Evolutionary conservation across 441 rosid genomes (phyloP), one percentile per base, ranked within the genome.

Genomic region (Eutrema salsugineum): DNA sequence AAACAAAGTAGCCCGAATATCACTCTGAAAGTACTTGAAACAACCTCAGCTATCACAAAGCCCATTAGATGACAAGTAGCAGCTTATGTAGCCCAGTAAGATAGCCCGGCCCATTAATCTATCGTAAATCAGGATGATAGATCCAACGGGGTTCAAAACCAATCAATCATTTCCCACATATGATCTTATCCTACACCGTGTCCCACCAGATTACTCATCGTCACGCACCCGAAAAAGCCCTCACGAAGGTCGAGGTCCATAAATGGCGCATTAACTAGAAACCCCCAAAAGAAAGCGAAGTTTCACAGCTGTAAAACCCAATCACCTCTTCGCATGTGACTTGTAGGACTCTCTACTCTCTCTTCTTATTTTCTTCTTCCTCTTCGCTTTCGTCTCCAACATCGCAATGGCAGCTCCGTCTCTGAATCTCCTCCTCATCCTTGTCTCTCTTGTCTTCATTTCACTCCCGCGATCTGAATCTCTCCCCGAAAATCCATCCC

Each of bases 381-480:
- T 27, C 33, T 16, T 28, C 42, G 15, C 63, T 55, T 14, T 35
- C 22, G 15, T 27, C 70, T 50, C 43, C 38, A 22, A 24, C 65
- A 39, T 53, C 68, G 6, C 77, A 46, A 83, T 88, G 89, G 84
- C 87, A 44, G 22, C 68, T 61, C 15, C 80, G 30, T 75, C 78
- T 71, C 63, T 51, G 35, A 60, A 17, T 44, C 61, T 63, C 69
- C 61, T 63, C 69, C 6, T 67, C 50, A 36, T 66, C 24, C 10
- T 27, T 24, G 57, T 66, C 69, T 53, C 67, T 70, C 68, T 66
- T 39, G 53, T 47, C 49, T 8, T 66, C 54, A 8, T 58, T 27
- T 63, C 58, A 11, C 42, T 39, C 28, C 49, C 66, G 0, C 30
- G 38, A 66, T 72, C 36, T 10, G 69, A 53, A 30, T 78, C 85